These are phyloP conservation scores for Fraxinus ornus DNA, from an alignment of 305 asterid species.

Conservation along the genomic window DNA sequence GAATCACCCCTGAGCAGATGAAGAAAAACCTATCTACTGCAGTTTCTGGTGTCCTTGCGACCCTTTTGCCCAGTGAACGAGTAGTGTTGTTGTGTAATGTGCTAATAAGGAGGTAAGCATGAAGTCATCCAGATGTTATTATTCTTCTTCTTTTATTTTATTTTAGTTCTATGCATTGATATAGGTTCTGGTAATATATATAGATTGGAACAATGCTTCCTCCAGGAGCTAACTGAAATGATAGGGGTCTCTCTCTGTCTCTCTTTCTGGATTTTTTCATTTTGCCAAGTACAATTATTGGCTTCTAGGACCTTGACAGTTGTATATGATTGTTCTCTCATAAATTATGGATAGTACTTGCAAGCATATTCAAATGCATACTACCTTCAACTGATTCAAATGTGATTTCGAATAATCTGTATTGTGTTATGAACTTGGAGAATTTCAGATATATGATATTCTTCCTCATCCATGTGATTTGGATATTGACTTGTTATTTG, in stretches of 20 bases:
- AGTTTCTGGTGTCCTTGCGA: slow-evolving; percentile 70
- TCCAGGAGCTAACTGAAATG: slow-evolving; percentile 10
- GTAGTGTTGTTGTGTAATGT: slow-evolving; percentile 78
- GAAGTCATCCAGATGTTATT: slow-evolving; percentile 13
- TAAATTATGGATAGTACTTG: neutral
- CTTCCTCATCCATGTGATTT: neutral
- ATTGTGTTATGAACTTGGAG: slow-evolving; percentile 16
- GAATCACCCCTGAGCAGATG: slow-evolving; percentile 73
- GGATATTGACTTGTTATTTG: neutral
- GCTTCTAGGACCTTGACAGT: neutral
- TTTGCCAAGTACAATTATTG: neutral
- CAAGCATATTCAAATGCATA: neutral
- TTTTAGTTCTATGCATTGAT: slow-evolving; percentile 11
- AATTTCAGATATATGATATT: slow-evolving; percentile 7
- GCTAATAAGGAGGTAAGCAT: slow-evolving; percentile 74
- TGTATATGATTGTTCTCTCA: neutral
- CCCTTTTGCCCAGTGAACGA: slow-evolving; percentile 79
- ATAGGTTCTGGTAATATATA: slow-evolving; percentile 7
- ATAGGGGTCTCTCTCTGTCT: neutral
- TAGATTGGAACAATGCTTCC: slow-evolving; percentile 20
- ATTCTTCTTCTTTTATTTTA: neutral
- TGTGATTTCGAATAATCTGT: neutral
- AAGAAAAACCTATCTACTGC: slow-evolving; percentile 70
- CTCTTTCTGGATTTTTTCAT: neutral
- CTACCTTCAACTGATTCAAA: neutral